Conservation (phyloP, 2,329 filamentous ascomycete species). For the Madurella mycetomatis region DNA sequence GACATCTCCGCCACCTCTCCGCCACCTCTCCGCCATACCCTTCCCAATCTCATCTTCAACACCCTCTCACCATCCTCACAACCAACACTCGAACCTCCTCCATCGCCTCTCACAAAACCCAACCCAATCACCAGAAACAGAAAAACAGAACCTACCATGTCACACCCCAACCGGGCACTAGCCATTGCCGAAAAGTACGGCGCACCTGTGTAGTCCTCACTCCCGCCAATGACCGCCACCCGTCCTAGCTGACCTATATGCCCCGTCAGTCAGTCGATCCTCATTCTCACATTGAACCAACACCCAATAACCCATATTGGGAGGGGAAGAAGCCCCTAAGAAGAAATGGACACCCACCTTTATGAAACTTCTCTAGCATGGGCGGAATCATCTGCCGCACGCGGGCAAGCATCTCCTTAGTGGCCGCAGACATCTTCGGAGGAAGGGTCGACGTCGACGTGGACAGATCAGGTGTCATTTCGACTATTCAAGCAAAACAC, state of each 20-base stretch:
- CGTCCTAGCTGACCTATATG: slow-evolving; percentile 78
- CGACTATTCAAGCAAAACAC: background rate
- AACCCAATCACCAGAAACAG: background rate
- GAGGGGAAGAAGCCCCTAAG: background rate
- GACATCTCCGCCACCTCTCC: no score
- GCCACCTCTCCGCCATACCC: background rate
- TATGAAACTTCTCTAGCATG: slow-evolving; percentile 93
- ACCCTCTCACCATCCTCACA: no score
- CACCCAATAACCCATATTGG: no score
- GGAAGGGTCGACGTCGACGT: slow-evolving; percentile 2
- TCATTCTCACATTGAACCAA: no score
- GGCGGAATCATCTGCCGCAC: slow-evolving; percentile 89
- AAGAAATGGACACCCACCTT: slow-evolving; percentile 55
- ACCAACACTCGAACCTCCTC: background rate
- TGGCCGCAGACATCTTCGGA: slow-evolving; percentile 59
- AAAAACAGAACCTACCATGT: slow-evolving; percentile 61
- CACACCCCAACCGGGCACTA: slow-evolving; percentile 81
- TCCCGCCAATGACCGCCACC: slow-evolving; percentile 90
- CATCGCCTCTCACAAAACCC: background rate
- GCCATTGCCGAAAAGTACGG: slow-evolving; percentile 99
- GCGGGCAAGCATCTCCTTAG: slow-evolving; percentile 71
- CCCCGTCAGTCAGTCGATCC: background rate
- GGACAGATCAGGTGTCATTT: slow-evolving; percentile 18
- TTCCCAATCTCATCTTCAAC: background rate
- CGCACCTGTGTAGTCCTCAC: slow-evolving; percentile 92